Evolutionary conservation across 208 protist species (phyloP), one percentile per base, ranked within the genome.

Genomic region (Leishmania turanica): DNA sequence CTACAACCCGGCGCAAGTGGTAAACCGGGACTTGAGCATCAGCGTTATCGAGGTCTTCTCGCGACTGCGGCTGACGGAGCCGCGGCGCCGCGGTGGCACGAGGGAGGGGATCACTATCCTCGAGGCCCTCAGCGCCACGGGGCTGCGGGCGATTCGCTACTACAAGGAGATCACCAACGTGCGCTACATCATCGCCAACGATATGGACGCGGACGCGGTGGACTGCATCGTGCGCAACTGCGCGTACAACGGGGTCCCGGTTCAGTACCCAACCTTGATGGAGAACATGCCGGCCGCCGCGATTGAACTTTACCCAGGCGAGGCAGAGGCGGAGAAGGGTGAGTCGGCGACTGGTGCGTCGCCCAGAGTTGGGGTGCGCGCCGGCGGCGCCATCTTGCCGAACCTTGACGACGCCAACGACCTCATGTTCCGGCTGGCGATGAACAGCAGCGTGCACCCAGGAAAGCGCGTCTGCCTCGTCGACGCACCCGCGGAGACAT

Each of bases 11-110:
- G 98, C 98, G 24, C 98, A 99, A 83, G 97, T 99, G 34, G 98
- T 99, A 27, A 99, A 99, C 84, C 91, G 99, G 31, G 99, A 99
- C 87, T 77, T 99, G 58, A 99, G 98, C 76, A 96, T 99, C 42
- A 92, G 98, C 60, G 95, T 91, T 54, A 92, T 99, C 37, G 90
- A 94, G 71, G 89, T 91, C 40, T 99, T 99, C 80, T 80, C 87
- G 0, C 83, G 83, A 9, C 69, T 87, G 34, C 88, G 93, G 4
- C 70, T 83, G 60, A 58, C 82, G 15, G 90, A 97, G 88, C 84
- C 90, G 4, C 86, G 74, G 7, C 84, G 92, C 31, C 87, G 90
- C n/a, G 91, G 93, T 45, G 91, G 93, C 21, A 95, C 77, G 51
- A 84, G 78, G 65, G 80, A 88, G 3, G 96, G 97, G 56, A 91